phyloP scores from a whole-genome alignment of 2,329 filamentous ascomycete genomes.

The Penicillium sp. region DNA sequence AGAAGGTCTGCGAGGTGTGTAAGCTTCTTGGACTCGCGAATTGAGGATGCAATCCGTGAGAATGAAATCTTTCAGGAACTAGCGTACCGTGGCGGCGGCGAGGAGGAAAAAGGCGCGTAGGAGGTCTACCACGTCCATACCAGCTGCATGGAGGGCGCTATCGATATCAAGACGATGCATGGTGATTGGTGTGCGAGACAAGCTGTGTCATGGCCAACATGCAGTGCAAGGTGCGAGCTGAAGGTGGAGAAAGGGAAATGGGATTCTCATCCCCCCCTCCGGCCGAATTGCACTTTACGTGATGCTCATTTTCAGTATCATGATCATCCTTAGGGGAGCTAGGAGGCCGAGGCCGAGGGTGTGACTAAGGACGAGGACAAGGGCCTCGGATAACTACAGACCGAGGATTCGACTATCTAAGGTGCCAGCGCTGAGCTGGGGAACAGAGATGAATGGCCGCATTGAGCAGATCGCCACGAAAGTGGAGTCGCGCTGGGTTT shows the following conservation, averaged over 20 bases:
- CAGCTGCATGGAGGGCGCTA: constrained; percentile 12
- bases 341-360: background rate
- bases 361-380: background rate
- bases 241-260: constrained; percentile 4
- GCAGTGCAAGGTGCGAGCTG: constrained; percentile 5
- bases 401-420: background rate
- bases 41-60: background rate
- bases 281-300: constrained; percentile 1
- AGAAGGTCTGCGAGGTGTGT: constrained; percentile 41
- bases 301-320: background rate
- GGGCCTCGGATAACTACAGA: background rate
- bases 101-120: constrained; percentile 40
- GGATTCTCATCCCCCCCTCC: background rate
- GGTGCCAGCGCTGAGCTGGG: background rate
- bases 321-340: background rate
- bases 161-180: constrained; percentile 16
- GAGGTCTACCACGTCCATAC: constrained; percentile 34
- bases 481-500: constrained; percentile 13
- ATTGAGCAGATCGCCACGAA: constrained; percentile 16
- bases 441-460: constrained; percentile 9
- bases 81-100: constrained; percentile 38
- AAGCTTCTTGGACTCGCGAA: background rate
- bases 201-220: constrained; percentile 5
- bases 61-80: constrained; percentile 11
- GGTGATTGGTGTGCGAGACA: background rate